phyloP scores from a whole-genome alignment of 208 protist genomes.

The Histomonas meleagridis region DNA sequence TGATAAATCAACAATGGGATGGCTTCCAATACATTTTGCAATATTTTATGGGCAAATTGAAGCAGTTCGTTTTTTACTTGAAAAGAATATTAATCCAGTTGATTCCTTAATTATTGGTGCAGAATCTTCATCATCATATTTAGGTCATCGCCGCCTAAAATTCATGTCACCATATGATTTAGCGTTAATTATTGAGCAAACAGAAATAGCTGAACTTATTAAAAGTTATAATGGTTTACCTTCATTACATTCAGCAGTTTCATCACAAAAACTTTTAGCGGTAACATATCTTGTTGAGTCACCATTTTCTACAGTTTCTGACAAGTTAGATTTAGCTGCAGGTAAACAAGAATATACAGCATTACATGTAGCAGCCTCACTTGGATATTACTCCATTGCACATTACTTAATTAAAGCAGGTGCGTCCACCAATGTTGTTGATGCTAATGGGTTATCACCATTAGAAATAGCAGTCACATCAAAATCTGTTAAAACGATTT shows the following conservation, averaged over 20 bases:
- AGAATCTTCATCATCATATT: not conserved
- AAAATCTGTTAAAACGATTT: not conserved
- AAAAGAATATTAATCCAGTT: not conserved
- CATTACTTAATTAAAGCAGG: not conserved
- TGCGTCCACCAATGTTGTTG: not conserved
- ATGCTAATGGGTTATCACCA: not conserved
- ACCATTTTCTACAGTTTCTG: not conserved
- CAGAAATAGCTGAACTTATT: not conserved
- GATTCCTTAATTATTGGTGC: not conserved
- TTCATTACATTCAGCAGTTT: not conserved
- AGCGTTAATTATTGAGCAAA: not conserved
- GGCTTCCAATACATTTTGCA: not conserved
- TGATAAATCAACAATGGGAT: not conserved
- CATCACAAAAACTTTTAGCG: not conserved
- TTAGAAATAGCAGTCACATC: not conserved
- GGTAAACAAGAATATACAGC: not conserved
- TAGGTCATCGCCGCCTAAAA: no score
- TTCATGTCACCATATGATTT: not conserved
- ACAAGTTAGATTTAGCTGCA: not conserved
- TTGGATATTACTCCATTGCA: not conserved
- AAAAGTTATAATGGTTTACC: not conserved
- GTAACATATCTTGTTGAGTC: not conserved
- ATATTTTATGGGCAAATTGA: not conserved
- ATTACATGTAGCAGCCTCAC: not conserved
- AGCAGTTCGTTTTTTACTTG: not conserved